These are phyloP conservation scores for Starmera quercuum DNA, from an alignment of 805 yeast genomes.

Conservation along the genomic window DNA sequence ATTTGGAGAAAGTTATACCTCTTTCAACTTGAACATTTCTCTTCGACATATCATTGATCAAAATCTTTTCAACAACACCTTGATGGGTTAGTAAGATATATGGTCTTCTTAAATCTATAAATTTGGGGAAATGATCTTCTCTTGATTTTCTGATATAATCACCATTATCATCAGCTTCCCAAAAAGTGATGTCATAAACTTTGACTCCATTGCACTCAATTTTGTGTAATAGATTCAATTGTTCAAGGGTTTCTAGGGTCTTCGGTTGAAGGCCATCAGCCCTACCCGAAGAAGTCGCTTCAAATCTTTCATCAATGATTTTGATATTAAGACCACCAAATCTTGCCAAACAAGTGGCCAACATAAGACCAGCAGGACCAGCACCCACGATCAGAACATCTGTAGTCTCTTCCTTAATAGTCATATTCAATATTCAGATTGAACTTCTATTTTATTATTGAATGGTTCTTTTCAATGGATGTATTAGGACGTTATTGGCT, in stretches of 20 bases:
- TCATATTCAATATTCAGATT: too few species aligned
- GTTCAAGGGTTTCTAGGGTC: constrained; percentile 23
- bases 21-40: constrained; percentile 5
- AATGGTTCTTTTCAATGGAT: too few species aligned
- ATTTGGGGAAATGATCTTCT: constrained; percentile 4
- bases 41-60: constrained; percentile 16
- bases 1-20: constrained; percentile 15
- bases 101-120: constrained; percentile 17
- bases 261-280: constrained; percentile 28
- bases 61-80: constrained; percentile 23
- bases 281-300: constrained; percentile 22
- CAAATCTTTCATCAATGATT: constrained; percentile 24
- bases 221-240: constrained; percentile 20
- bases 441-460: too few species aligned
- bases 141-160: constrained; percentile 3
- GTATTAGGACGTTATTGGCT: too few species aligned
- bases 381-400: constrained; percentile 31
- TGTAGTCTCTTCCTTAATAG: constrained; percentile 5
- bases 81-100: constrained; percentile 25
- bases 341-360: constrained; percentile 22
- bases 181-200: constrained; percentile 24
- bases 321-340: constrained; percentile 21
- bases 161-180: constrained; percentile 20
- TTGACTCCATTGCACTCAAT: constrained; percentile 20
- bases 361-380: constrained; percentile 31